Evolutionary conservation across 305 asterid genomes (phyloP).

Genomic region (Rubia peregrina): DNA sequence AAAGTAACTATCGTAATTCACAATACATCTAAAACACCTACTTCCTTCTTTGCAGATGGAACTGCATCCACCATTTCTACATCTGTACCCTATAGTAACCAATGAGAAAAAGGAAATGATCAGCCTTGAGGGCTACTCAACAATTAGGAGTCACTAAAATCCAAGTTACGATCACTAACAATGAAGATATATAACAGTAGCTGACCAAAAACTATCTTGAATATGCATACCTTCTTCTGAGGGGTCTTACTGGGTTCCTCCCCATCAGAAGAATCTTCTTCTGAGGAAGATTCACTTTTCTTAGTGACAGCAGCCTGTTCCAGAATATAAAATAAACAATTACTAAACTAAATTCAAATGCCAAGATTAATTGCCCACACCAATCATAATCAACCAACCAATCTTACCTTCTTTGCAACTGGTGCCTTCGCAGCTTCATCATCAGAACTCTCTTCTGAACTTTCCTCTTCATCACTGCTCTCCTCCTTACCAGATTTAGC

Average conservation of each 20-base stretch:
- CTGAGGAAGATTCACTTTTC: conserved; percentile 30
- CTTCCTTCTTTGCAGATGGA: conserved; percentile 24
- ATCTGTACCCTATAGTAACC: conserved; percentile 29
- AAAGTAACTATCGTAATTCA: background rate
- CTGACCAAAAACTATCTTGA: background rate
- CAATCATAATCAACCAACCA: background rate
- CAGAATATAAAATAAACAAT: background rate
- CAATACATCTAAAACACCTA: conserved; percentile 19
- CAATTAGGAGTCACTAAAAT: background rate
- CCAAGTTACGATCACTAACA: background rate
- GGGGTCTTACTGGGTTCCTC: conserved; percentile 35
- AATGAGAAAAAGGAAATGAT: background rate
- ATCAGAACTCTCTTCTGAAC: conserved; percentile 22
- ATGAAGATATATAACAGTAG: no score
- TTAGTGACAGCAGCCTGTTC: conserved; percentile 22
- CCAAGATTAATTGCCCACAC: background rate
- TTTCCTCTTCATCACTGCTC: conserved; percentile 16
- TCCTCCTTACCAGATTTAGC: conserved; percentile 10
- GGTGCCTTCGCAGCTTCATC: conserved; percentile 17
- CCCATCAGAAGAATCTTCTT: conserved; percentile 40
- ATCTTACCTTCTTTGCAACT: conserved; percentile 13
- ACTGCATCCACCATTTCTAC: conserved; percentile 36
- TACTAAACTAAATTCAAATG: background rate
- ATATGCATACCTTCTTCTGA: conserved; percentile 34
- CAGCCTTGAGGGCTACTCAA: background rate